Evolutionary conservation across 192 early-diverging fungal genomes (phyloP).

Genomic region (Entophlyctis luteolus): DNA sequence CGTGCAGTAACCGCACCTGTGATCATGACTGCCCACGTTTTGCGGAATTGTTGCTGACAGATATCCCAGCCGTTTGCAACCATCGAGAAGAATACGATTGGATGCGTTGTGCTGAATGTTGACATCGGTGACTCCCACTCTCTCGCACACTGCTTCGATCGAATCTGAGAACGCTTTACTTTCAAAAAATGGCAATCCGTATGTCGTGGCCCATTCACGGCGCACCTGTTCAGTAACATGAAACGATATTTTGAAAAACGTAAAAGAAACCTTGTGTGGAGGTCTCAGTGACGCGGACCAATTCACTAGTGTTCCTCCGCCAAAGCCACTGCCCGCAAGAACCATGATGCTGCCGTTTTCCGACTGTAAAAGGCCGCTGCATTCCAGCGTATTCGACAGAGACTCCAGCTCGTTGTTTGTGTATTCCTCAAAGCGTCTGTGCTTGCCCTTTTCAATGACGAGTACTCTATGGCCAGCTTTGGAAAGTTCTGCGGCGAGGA

Average conservation of each 20-base stretch:
- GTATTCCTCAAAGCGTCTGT: slow-evolving; percentile 53
- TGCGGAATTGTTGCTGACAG: slow-evolving; percentile 57
- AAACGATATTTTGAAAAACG: too few species aligned
- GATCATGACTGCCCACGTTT: slow-evolving; percentile 52
- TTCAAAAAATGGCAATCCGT: slow-evolving; percentile 59
- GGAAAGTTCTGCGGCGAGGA: slow-evolving; percentile 62
- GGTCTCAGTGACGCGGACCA: slow-evolving; percentile 55
- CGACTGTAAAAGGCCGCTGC: slow-evolving; percentile 40
- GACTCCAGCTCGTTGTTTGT: slow-evolving; percentile 48
- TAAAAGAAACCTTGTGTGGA: too few species aligned
- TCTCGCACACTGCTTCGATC: slow-evolving; percentile 53
- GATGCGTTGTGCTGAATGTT: slow-evolving; percentile 59
- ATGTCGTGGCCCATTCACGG: slow-evolving; percentile 66
- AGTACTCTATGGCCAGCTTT: slow-evolving; percentile 63
- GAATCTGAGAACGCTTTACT: slow-evolving; percentile 47
- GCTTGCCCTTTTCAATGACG: slow-evolving; percentile 69
- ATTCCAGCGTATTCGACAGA: slow-evolving; percentile 55
- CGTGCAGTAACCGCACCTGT: slow-evolving; percentile 62
- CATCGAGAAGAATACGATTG: slow-evolving; percentile 64
- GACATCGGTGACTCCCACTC: slow-evolving; percentile 53
- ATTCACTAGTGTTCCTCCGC: slow-evolving; percentile 73
- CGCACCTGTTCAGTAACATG: slow-evolving; percentile 62
- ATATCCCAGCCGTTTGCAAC: slow-evolving; percentile 64
- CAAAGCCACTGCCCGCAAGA: slow-evolving; percentile 58
- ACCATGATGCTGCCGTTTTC: slow-evolving; percentile 54